Evolutionary conservation across 345 rosid species (phyloP).

Genomic region (Acer campestre): DNA sequence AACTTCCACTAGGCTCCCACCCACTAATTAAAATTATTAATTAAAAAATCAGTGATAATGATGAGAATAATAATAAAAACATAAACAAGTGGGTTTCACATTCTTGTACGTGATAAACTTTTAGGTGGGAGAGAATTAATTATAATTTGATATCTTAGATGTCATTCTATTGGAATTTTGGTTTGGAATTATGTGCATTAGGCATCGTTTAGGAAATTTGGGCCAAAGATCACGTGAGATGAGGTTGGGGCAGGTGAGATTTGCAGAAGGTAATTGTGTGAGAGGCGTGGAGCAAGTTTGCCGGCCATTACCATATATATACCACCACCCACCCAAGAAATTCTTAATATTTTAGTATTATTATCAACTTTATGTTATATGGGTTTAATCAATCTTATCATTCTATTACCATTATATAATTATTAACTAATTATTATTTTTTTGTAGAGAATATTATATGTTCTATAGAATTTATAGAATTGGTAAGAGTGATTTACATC

Average conservation of each 20-base stretch:
- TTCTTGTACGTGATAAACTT: constrained; percentile 17
- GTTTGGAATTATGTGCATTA: constrained; percentile 57
- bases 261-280: neutral
- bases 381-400: neutral
- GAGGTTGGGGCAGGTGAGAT: constrained; percentile 22
- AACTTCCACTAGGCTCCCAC: constrained; percentile 10
- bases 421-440: no score
- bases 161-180: constrained; percentile 59
- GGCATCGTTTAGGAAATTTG: constrained; percentile 24
- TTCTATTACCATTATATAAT: no score
- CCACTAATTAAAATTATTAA: neutral
- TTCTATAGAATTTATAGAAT: no score
- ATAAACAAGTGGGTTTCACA: neutral
- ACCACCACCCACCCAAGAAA: neutral
- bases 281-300: constrained; percentile 1
- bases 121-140: constrained; percentile 32
- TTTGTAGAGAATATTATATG: no score
- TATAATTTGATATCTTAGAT: constrained; percentile 37
- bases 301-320: neutral
- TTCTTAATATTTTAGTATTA: neutral
- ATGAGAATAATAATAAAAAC: neutral
- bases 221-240: constrained; percentile 23
- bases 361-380: neutral
- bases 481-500: no score
- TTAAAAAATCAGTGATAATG: neutral